Percentiles rank a stretch among this genome's conserved stretches.
Evolutionary conservation across 805 yeast genomes (phyloP).

Genomic region (Kazachstania bromeliacearum): DNA sequence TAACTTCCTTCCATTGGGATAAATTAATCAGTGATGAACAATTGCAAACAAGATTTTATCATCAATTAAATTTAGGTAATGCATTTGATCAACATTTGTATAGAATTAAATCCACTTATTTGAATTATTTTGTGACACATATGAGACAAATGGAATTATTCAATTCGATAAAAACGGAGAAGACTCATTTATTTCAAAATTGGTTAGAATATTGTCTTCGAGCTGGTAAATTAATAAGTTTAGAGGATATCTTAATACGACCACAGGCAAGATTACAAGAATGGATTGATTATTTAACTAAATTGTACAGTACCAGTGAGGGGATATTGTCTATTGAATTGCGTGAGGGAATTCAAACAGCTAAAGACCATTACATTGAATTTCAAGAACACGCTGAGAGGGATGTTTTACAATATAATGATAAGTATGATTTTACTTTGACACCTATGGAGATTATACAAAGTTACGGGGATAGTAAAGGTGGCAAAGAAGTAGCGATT

Average conservation of each 20-base stretch:
- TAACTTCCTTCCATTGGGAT: conserved; percentile 8
- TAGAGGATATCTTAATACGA: conserved; percentile 26
- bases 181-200: conserved; percentile 12
- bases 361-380: conserved; percentile 8
- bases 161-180: conserved; percentile 11
- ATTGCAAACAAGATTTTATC: background rate
- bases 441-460: conserved; percentile 25
- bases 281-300: conserved; percentile 13
- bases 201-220: conserved; percentile 32
- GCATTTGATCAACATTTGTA: conserved; percentile 25
- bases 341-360: conserved; percentile 1
- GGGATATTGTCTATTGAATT: background rate
- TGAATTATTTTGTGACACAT: conserved; percentile 27
- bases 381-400: conserved; percentile 14
- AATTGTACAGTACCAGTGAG: background rate
- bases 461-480: conserved; percentile 12
- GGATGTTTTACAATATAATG: conserved; percentile 12
- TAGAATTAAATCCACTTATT: conserved; percentile 29
- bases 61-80: conserved; percentile 23
- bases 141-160: conserved; percentile 25
- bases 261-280: conserved; percentile 29
- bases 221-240: conserved; percentile 18
- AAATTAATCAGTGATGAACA: conserved; percentile 4
- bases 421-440: conserved; percentile 16
- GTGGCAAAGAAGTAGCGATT: too few species aligned